Evolutionary conservation across 1,284 basidiomycete species (phyloP), one percentile per base, ranked within the genome.

Genomic region (Puccinia novopanici): DNA sequence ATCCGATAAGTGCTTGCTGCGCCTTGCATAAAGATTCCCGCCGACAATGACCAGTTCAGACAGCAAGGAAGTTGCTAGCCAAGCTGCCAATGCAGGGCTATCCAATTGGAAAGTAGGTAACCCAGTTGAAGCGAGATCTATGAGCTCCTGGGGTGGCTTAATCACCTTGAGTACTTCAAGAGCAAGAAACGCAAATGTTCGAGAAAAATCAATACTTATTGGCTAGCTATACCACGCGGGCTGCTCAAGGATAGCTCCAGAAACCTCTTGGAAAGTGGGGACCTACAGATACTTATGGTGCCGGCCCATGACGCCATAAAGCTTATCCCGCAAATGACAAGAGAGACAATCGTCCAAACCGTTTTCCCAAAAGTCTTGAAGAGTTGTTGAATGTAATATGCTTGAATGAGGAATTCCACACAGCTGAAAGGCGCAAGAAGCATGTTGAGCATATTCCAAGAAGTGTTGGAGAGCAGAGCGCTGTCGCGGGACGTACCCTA

Each of bases 91-190:
- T 22, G 59, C 15, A 2, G n/a, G 22, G 8, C 50, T 42, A 45
- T 42, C 54, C n/a, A 59, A 24, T 52, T 59, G 55, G 54, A 74
- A 74, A 59, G 54, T 57, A 42, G 50, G 72, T 24, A 74, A 42
- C 22, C 37, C 30, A 37, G 54, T 15, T 59, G 17, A 9, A 27
- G 72, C 19, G 30, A 55, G 54, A 57, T 74, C 34, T 30, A 59
- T 27, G 37, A 59, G 30, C 24, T 74, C 68, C 24, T 50, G 17
- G 24, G 27, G 3, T 59, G 40, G 52, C 0, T n/a, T 57, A 22
- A 19, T 74, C 37, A 59, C n/a, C 37, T 55, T 74, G n/a, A 74
- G 57, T 57, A 59, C 72, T 74, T 52, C 37, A 27, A 40, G 63
- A 37, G 22, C 5, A 59, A 12, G 34, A 40, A 6, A 22, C 0